phyloP scores from a whole-genome alignment of 1,284 basidiomycete species.

The Leccinum fallax region DNA sequence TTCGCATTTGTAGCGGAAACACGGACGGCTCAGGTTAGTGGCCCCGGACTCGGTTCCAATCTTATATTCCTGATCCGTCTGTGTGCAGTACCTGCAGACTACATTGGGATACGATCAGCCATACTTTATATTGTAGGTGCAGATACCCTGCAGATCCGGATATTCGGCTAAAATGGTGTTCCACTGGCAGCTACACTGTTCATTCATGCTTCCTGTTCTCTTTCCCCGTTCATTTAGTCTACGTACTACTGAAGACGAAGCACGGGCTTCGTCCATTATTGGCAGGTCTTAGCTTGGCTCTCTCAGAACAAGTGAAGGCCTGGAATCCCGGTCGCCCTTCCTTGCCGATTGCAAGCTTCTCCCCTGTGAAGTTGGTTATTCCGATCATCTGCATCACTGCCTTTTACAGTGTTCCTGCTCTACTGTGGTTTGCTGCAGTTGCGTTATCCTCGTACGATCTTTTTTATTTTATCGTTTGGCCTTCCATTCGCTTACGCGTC shows the following conservation, averaged over 20 bases:
- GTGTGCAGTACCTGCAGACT: slow-evolving; percentile 70
- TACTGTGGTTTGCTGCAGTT: slow-evolving; percentile 76
- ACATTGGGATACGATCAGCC: slow-evolving; percentile 70
- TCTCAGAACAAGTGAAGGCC: slow-evolving; percentile 55
- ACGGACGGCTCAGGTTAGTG: slow-evolving; percentile 67
- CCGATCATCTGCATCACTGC: slow-evolving; percentile 54
- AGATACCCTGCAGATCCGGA: not conserved
- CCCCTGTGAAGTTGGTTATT: slow-evolving; percentile 47
- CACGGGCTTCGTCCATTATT: slow-evolving; percentile 49
- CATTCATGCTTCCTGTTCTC: slow-evolving; percentile 71
- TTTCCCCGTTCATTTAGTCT: slow-evolving; percentile 73
- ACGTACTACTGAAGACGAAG: slow-evolving; percentile 51
- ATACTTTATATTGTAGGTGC: slow-evolving; percentile 73
- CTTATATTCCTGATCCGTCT: not conserved
- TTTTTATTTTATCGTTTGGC: slow-evolving; percentile 5
- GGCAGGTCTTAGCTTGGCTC: slow-evolving; percentile 51
- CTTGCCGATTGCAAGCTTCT: slow-evolving; percentile 34
- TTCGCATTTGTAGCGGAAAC: slow-evolving; percentile 74
- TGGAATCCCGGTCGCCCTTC: slow-evolving; percentile 24
- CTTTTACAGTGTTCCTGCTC: slow-evolving; percentile 60
- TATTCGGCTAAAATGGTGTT: slow-evolving; percentile 8
- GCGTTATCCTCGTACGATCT: slow-evolving; percentile 67
- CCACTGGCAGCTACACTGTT: slow-evolving; percentile 74
- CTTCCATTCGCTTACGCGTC: slow-evolving; percentile 14
- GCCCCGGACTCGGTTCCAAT: not conserved